These are phyloP conservation scores for Epichloe uncinata DNA, from an alignment of 2,329 filamentous ascomycete species.

Conservation along the genomic window DNA sequence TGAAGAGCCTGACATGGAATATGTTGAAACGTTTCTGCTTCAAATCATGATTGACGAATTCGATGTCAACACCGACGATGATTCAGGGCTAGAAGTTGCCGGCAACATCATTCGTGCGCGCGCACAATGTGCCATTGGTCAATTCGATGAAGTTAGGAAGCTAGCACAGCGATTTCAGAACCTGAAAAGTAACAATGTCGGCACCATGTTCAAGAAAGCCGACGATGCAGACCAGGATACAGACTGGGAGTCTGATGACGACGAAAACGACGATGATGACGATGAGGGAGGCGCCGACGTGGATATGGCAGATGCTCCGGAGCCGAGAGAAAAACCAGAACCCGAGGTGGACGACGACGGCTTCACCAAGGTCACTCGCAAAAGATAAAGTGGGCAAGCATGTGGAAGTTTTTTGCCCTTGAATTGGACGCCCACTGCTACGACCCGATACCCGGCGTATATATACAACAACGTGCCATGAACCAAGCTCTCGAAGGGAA, in stretches of 20 bases:
- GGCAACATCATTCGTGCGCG: constrained; percentile 56
- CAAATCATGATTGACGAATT: constrained; percentile 96
- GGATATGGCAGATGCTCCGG: constrained; percentile 57
- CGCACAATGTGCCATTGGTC: constrained; percentile 49
- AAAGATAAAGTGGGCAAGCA: constrained; percentile 31
- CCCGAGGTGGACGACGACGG: constrained; percentile 72
- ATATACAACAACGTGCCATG: constrained; percentile 5
- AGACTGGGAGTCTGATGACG: constrained; percentile 48
- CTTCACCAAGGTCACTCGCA: constrained; percentile 61
- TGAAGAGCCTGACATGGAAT: constrained; percentile 54
- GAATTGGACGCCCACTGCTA: neutral
- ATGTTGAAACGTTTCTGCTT: constrained; percentile 72
- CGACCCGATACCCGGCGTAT: constrained; percentile 15
- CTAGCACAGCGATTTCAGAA: constrained; percentile 51
- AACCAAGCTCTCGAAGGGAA: constrained; percentile 1
- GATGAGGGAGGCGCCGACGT: constrained; percentile 43
- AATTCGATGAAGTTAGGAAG: constrained; percentile 49
- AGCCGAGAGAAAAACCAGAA: constrained; percentile 47
- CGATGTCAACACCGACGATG: constrained; percentile 83
- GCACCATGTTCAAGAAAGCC: constrained; percentile 41
- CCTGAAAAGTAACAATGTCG: constrained; percentile 45
- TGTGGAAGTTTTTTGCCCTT: neutral
- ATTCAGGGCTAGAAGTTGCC: constrained; percentile 64
- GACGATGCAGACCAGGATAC: constrained; percentile 43
- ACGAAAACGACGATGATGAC: constrained; percentile 47